These are phyloP conservation scores for Phylloporus sp. DNA, from an alignment of 768 basidiomycete species.

Conservation along the genomic window DNA sequence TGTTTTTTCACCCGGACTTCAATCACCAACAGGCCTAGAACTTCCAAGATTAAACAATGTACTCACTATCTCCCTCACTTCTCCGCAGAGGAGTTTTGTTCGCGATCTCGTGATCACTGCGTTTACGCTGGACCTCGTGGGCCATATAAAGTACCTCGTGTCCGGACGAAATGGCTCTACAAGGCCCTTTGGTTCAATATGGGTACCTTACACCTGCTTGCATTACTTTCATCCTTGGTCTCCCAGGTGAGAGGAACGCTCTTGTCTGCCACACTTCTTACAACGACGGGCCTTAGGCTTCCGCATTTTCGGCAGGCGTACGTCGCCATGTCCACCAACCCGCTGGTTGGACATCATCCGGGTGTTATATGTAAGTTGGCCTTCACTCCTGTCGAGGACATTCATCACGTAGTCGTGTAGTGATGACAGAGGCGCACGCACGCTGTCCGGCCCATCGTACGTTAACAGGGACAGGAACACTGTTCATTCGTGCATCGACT, in stretches of 20 bases:
- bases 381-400: neutral
- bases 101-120: neutral
- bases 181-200: conserved; percentile 7
- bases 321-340: conserved; percentile 10
- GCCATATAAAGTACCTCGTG: conserved; percentile 10
- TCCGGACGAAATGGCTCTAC: neutral
- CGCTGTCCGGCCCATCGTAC: conserved; percentile 48
- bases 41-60: too few species aligned
- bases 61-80: too few species aligned
- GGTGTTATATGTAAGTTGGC: conserved; percentile 55
- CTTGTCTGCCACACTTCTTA: neutral
- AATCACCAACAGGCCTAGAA: too few species aligned
- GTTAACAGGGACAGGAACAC: conserved; percentile 56
- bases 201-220: conserved; percentile 5
- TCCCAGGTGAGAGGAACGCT: conserved; percentile 4
- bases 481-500: conserved; percentile 46
- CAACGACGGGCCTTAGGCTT: conserved; percentile 4
- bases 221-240: neutral
- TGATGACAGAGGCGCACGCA: conserved; percentile 55
- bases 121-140: conserved; percentile 3
- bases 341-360: conserved; percentile 48
- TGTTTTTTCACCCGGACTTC: too few species aligned
- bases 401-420: conserved; percentile 31
- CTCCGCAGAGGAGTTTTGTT: too few species aligned
- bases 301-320: conserved; percentile 1